phyloP scores from a whole-genome alignment of 192 early-diverging fungal genomes.

The Coemansia sp. region DNA sequence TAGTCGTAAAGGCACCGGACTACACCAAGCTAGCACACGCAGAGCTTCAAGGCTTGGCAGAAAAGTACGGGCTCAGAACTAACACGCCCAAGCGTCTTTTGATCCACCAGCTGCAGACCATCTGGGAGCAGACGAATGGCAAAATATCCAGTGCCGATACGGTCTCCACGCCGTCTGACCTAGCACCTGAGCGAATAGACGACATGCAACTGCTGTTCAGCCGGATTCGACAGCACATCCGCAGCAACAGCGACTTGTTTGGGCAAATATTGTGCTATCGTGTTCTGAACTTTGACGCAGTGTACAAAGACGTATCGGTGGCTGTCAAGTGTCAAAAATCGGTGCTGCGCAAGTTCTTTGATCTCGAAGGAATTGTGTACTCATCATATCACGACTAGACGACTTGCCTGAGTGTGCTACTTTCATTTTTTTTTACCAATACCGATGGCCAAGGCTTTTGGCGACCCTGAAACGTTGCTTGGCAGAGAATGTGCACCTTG shows the following conservation, averaged over 20 bases:
- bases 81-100: constrained; percentile 26
- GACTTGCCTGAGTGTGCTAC: no score
- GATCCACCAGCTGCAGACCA: constrained; percentile 22
- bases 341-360: constrained; percentile 34
- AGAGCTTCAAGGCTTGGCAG: constrained; percentile 14
- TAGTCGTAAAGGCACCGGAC: constrained; percentile 2
- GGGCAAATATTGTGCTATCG: constrained; percentile 34
- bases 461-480: constrained; percentile 6
- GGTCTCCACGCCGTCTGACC: background rate
- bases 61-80: constrained; percentile 15
- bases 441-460: background rate
- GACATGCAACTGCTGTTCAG: background rate
- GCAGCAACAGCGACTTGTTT: constrained; percentile 15
- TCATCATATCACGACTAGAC: constrained; percentile 9
- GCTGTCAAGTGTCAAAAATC: constrained; percentile 17
- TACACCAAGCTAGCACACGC: constrained; percentile 12
- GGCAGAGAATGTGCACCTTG: constrained; percentile 1
- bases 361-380: constrained; percentile 34
- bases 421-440: no score
- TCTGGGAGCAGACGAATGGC: constrained; percentile 20
- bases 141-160: background rate
- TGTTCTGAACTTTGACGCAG: constrained; percentile 27
- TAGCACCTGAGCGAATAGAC: background rate
- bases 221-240: constrained; percentile 20
- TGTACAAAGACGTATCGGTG: constrained; percentile 13